Evolutionary conservation across 2,329 filamentous ascomycete species (phyloP), one percentile per base, ranked within the genome.

Genomic region (Rhinocladiella mackenziei): DNA sequence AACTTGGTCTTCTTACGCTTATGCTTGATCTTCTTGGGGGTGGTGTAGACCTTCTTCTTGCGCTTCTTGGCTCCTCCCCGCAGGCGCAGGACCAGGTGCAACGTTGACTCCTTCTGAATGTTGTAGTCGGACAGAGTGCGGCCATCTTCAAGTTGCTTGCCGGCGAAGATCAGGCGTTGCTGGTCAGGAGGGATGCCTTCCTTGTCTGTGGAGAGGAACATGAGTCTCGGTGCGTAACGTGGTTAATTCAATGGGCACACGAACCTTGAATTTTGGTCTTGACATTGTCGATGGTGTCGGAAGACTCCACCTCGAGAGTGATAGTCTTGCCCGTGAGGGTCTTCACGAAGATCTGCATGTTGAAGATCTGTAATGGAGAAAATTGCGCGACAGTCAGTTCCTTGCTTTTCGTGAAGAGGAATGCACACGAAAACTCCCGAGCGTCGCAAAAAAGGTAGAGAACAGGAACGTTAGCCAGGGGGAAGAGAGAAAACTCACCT

Each of bases 1-100:
- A 98, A 79, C 86, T 98, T 98, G 83, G 86, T 95, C 91, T 98
- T 98, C 89, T 97, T 98, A 80, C 89, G 86, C 89, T 98, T 98
- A 85, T 98, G 92, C 92, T 98, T 98, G 86, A 98, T 98, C 89
- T 98, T 98, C 89, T 98, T 98, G 73, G 92, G 92, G 67, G 92
- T 98, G 72, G 88, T 97, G 86, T 98, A 98, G 63, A 98, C 92
- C 89, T 98, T 98, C 89, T 95, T 95, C 88, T 98, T 98, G 76
- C 94, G 84, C 87, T 97, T 96, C 89, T 98, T 98, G 70, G 75
- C 89, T 74, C 91, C 92, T 81, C 92, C 92, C 81, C 91, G 92
- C 54, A 98, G 89, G 70, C 92, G 88, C 64, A 98, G 84, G 65
- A 98, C 92, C 63, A 97, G 78, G 77, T 98, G 92, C 60, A 98